Base-by-base conservation (phyloP, 345 rosid species). In the Camelina hispida region DNA sequence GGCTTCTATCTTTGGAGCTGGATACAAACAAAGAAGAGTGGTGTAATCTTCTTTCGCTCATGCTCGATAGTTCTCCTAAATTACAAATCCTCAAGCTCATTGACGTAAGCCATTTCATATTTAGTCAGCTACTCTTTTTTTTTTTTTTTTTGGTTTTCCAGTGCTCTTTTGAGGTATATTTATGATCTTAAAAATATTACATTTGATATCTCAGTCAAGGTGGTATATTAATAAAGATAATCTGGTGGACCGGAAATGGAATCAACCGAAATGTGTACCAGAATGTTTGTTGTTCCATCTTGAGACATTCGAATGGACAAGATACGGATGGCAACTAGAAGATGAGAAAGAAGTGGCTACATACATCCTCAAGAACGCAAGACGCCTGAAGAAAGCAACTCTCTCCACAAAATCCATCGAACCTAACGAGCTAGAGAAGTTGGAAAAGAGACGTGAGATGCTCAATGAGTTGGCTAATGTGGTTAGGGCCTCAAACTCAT, bases 211-310 rank as follows among this genome's bases (percentile, higher is more conserved):
- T 7, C 23, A 47, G 69, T 0, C 12, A 25, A 7, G 15, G 2
- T 0, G 0, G 15, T 12, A 9, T 46, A 22, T 2, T 17, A 2
- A 25, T 5, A 40, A 40, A 40, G 13, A 1, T 11, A 12, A 40
- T 44, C 48, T 16, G 25, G 25, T 23, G 25, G 25, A 23, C 25
- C 25, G 25, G 25, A 23, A 0, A 16, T 69, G 54, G 73, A 16
- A 7, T 1, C 17, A 28, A 17, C 54, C 63, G 2, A 55, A 43
- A 56, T 28, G 64, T 28, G 73, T 44, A 56, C 73, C 73, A 9
- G 55, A 56, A n/a, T 68, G 54, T 57, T 28, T 69, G 66, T 58
- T 46, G 66, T 20, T 32, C 7, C 66, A 70, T 18, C 66, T 70
- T 20, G 66, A 70, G 34, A 46, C 57, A 32, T 47, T 70, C 0